A percentile compares a stretch with the other conserved stretches of the same genome.
Evolutionary conservation across 208 protist species (phyloP).

Genomic region (Entamoeba histolytica): DNA sequence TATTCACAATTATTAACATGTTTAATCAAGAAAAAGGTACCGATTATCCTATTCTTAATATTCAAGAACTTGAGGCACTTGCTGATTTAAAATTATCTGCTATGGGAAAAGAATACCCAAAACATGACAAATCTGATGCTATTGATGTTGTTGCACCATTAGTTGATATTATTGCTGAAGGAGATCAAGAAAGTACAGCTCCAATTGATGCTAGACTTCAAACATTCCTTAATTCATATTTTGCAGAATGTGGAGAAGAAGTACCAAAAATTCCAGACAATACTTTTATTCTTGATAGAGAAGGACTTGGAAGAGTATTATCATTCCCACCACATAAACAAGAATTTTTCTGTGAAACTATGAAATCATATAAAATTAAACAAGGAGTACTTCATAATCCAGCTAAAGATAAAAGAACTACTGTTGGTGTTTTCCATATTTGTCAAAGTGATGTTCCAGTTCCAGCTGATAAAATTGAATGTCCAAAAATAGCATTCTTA

Average conservation of each 20-base stretch:
- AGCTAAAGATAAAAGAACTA: slow-evolving; percentile 26
- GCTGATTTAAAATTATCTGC: neutral
- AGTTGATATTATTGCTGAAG: neutral
- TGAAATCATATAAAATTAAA: slow-evolving; percentile 17
- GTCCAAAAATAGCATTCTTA: slow-evolving; percentile 4
- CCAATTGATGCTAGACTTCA: neutral
- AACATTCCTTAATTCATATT: neutral
- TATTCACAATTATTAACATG: neutral
- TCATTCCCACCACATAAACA: slow-evolving; percentile 17
- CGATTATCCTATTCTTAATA: neutral
- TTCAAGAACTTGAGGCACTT: neutral
- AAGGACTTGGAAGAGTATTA: slow-evolving; percentile 11
- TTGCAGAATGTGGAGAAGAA: neutral
- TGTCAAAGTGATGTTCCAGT: slow-evolving; percentile 18
- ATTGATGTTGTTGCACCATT: neutral
- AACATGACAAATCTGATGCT: neutral
- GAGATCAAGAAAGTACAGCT: neutral
- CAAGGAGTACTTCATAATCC: slow-evolving; percentile 36
- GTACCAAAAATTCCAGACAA: neutral
- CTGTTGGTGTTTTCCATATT: slow-evolving; percentile 34
- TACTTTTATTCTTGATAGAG: slow-evolving; percentile 17
- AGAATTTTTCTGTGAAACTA: slow-evolving; percentile 5
- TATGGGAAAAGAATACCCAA: neutral
- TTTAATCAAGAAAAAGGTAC: neutral
- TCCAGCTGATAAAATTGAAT: slow-evolving; percentile 28